Evolutionary conservation across 1,284 basidiomycete species (phyloP), one percentile per base, ranked within the genome.

Genomic region (Cryptococcus maquisensis): DNA sequence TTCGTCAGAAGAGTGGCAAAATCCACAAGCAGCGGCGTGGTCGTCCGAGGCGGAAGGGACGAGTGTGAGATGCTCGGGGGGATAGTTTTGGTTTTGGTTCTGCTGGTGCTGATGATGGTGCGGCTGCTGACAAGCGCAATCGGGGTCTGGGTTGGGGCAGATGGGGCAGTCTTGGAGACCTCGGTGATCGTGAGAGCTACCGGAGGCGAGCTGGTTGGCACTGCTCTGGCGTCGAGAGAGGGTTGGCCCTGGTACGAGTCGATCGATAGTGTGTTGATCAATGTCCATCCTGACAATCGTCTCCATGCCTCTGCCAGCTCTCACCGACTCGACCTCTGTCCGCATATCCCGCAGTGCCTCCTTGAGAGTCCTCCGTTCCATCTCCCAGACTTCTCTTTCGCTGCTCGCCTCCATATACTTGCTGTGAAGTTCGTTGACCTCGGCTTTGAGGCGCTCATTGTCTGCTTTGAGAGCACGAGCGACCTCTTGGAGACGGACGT

Each of bases 401-500:
- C 84, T 83, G 63, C 81, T 83, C 37, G 89, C 81, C 2, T 77
- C 67, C 21, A 69, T 64, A 61, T 89, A 86, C 73, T 88, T 84
- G 55, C 76, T 76, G 43, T 82, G 81, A n/a, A 91, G 79, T 24
- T 76, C 77, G 53, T 86, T 85, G 57, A 72, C 37, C 40, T 75
- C 71, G n/a, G 53, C 47, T 55, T 72, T 74, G 50, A 78, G 55
- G 37, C 68, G 63, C 32, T 75, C 75, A 56, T 94, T 94, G 71
- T 94, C 90, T 59, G 90, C 87, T 77, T 93, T 94, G 56, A 90
- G 81, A 24, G 86, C 85, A 71, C 90, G 88, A 23, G 89, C 89
- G 51, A 91, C 84, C 55, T 83, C 86, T 72, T 93, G 90, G 21
- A 94, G 79, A 43, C 88, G 87, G 47, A 93, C 84, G 67, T 89